phyloP scores from a whole-genome alignment of 441 rosid genomes.

The Iberis amara region DNA sequence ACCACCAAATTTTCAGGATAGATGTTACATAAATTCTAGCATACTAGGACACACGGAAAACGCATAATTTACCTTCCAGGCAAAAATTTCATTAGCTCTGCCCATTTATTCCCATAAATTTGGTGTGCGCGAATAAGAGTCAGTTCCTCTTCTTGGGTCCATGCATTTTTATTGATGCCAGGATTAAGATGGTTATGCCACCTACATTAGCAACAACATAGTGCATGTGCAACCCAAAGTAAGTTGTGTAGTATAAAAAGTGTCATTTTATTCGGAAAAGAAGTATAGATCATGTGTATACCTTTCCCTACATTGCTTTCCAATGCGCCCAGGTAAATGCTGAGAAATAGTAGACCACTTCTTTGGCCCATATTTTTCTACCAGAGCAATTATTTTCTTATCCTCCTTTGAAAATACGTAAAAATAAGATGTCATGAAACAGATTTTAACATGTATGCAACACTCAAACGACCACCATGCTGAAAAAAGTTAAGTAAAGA shows the following conservation, averaged over 20 bases:
- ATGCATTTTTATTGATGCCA: slow-evolving; percentile 85
- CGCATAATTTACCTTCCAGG: slow-evolving; percentile 76
- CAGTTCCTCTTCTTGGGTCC: slow-evolving; percentile 98
- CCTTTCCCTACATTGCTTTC: slow-evolving; percentile 99
- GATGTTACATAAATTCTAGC: slow-evolving; percentile 4
- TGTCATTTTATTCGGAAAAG: neutral
- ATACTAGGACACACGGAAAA: neutral
- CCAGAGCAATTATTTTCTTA: slow-evolving; percentile 67
- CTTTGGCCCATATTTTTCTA: slow-evolving; percentile 76
- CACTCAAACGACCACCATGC: neutral
- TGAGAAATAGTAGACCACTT: slow-evolving; percentile 99
- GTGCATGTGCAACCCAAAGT: slow-evolving; percentile 10
- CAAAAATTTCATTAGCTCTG: slow-evolving; percentile 87
- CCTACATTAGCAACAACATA: slow-evolving; percentile 27
- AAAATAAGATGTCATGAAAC: slow-evolving; percentile 17
- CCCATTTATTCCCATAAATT: slow-evolving; percentile 96
- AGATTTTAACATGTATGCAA: slow-evolving; percentile 5
- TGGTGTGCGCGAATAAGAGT: slow-evolving; percentile 95
- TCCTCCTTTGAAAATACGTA: slow-evolving; percentile 52
- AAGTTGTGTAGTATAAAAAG: neutral
- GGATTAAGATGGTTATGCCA: slow-evolving; percentile 99
- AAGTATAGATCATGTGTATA: slow-evolving; percentile 28
- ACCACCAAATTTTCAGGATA: slow-evolving; percentile 10
- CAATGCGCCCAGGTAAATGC: slow-evolving; percentile 96
- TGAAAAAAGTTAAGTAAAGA: slow-evolving; percentile 6